Percentiles rank a stretch among this genome's conserved stretches.
Conservation (phyloP, 176 grass and related monocot genomes). For the Triticum dicoccoides region DNA sequence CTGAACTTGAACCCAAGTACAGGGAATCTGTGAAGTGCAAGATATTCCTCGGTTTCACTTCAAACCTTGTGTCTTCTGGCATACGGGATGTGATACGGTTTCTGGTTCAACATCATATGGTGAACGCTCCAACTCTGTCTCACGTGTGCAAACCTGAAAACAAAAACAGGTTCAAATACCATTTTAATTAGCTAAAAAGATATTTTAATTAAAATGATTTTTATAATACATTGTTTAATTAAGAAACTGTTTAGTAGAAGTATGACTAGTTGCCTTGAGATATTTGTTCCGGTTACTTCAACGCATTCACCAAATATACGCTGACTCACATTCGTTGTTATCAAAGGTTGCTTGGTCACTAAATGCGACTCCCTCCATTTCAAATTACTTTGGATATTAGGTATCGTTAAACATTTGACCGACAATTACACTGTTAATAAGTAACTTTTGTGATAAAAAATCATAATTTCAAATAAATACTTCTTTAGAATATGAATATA, state of each 20-base stretch:
- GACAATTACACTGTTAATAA: too few species aligned
- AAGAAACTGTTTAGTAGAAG: background rate
- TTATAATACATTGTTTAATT: background rate
- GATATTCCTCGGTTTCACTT: conserved; percentile 97
- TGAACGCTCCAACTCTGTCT: conserved; percentile 39
- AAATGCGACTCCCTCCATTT: too few species aligned
- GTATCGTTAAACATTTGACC: too few species aligned
- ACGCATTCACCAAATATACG: too few species aligned
- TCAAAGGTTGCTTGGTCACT: too few species aligned
- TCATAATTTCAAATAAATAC: too few species aligned
- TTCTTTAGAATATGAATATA: too few species aligned
- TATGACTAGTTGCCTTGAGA: background rate
- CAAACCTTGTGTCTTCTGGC: conserved; percentile 89
- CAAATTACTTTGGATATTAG: too few species aligned
- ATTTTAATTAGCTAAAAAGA: too few species aligned
- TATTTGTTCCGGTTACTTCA: background rate
- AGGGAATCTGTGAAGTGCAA: conserved; percentile 90
- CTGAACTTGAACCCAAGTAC: conserved; percentile 57
- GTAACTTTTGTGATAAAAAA: too few species aligned
- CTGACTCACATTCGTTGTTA: too few species aligned
- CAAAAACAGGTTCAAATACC: background rate
- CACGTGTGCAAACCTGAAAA: background rate
- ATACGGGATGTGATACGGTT: conserved; percentile 78
- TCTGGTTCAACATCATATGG: conserved; percentile 87
- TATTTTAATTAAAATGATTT: too few species aligned